Evolutionary conservation across 1,284 basidiomycete genomes (phyloP), one percentile per base, ranked within the genome.

Genomic region (Ustilago lituana): DNA sequence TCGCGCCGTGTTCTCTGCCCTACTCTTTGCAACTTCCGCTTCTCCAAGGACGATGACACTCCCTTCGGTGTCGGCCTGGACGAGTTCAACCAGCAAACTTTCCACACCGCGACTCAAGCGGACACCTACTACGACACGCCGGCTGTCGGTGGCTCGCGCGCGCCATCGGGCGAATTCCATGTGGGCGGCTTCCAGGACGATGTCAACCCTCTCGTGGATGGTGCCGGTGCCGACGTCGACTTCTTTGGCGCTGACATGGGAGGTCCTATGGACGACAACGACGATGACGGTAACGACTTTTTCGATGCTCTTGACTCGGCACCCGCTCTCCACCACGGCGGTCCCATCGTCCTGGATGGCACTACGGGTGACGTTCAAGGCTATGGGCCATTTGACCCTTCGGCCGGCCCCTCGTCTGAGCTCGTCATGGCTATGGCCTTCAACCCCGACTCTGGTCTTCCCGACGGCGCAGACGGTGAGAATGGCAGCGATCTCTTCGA

Each of bases 371-470:
- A 51, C 7, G 64, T 59, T 5, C 39, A 61, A 27, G 55, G 57
- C 23, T 70, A 65, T 31, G 61, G 61, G 6, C 61, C 67, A 3
- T 70, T 70, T 43, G 67, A 64, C 19, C 67, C 61, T 15, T 61
- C 67, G 0, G 67, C 67, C 14, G 67, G 67, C 17, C 67, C 67
- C 2, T 61, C 61, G 54, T 86, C 89, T 4, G 91, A 93, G 74
- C 84, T 94, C 26, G 87, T 94, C 50, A 87, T 96, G 86, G 91
- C 91, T 0, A 91, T 95, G 88, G 88, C 88, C 9, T 88, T 69
- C 60, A 69, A 69, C 36, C 46, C 60, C 9, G 60, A 61, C 15
- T 55, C 55, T 15, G 65, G 60, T 3, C 47, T 49, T 37, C 60
- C 53, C 4, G 70, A 73, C 20, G 61, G 55, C 17, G 58, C 58